These are phyloP conservation scores for Ulota crispa DNA, from an alignment of 225 moss, liverwort and hornwort species.

Conservation along the genomic window DNA sequence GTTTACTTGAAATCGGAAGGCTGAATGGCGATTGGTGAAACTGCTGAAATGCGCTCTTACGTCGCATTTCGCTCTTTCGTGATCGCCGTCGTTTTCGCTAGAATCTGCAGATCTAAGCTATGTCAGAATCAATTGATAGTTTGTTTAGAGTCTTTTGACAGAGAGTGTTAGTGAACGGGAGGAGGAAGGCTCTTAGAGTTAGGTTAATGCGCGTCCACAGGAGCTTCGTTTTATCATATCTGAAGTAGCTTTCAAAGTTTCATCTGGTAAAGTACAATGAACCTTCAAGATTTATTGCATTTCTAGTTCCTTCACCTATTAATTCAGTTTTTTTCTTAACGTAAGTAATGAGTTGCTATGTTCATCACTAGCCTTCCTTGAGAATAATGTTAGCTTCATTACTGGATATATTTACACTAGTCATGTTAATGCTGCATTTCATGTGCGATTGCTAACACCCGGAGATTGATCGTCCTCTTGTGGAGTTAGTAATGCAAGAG, in stretches of 20 bases:
- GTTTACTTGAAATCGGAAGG: slow-evolving; percentile 8
- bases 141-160: not conserved
- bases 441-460: not conserved
- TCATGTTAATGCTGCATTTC: not conserved
- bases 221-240: not conserved
- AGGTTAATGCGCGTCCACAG: not conserved
- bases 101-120: slow-evolving; percentile 10
- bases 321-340: not conserved
- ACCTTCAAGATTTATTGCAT: not conserved
- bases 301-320: not conserved
- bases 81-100: not conserved
- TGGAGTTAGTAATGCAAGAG: not conserved
- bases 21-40: not conserved
- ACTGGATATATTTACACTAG: not conserved
- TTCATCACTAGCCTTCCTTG: not conserved
- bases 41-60: not conserved
- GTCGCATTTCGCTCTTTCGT: not conserved
- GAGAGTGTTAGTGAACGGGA: no score
- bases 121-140: not conserved
- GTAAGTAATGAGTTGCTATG: not conserved
- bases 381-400: not conserved
- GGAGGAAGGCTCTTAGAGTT: slow-evolving; percentile 19
- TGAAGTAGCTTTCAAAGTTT: not conserved
- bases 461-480: not conserved
- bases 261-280: no score